Evolutionary conservation across 1,139 yeast genomes (phyloP).

Genomic region (Spathaspora sp.): DNA sequence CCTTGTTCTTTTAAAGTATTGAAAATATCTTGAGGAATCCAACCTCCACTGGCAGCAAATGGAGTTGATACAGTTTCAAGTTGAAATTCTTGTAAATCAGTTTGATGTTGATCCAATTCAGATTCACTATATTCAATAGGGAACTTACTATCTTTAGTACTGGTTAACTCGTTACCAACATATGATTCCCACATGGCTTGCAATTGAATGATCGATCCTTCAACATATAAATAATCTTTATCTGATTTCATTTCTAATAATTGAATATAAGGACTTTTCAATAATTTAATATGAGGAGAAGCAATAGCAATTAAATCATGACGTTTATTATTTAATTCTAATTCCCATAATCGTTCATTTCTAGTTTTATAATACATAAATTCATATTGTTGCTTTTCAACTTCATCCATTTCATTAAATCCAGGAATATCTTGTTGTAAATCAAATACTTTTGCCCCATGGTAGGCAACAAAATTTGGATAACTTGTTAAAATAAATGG

Average conservation of each 20-base stretch:
- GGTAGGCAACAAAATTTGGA: constrained; percentile 82
- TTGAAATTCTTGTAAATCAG: constrained; percentile 65
- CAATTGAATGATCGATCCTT: constrained; percentile 69
- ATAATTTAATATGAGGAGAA: constrained; percentile 69
- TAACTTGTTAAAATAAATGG: constrained; percentile 78
- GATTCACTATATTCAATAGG: constrained; percentile 63
- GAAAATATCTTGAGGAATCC: constrained; percentile 95
- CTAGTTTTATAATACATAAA: constrained; percentile 88
- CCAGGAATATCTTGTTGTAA: constrained; percentile 73
- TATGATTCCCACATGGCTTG: constrained; percentile 75
- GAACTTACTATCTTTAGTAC: constrained; percentile 41
- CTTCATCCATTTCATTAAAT: constrained; percentile 62
- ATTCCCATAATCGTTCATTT: constrained; percentile 88
- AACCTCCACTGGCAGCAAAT: constrained; percentile 88
- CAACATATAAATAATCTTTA: constrained; percentile 64
- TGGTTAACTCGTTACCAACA: constrained; percentile 59
- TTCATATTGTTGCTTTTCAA: constrained; percentile 76
- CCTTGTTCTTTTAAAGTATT: constrained; percentile 67
- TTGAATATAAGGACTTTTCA: constrained; percentile 66
- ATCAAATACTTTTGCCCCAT: constrained; percentile 82
- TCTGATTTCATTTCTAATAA: constrained; percentile 62
- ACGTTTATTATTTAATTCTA: constrained; percentile 61
- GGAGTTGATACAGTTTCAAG: constrained; percentile 68
- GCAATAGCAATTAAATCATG: constrained; percentile 75
- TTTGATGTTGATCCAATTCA: constrained; percentile 55